These are phyloP conservation scores for Pyricularia sp. DNA, from an alignment of 2,329 filamentous ascomycete species.

Conservation along the genomic window DNA sequence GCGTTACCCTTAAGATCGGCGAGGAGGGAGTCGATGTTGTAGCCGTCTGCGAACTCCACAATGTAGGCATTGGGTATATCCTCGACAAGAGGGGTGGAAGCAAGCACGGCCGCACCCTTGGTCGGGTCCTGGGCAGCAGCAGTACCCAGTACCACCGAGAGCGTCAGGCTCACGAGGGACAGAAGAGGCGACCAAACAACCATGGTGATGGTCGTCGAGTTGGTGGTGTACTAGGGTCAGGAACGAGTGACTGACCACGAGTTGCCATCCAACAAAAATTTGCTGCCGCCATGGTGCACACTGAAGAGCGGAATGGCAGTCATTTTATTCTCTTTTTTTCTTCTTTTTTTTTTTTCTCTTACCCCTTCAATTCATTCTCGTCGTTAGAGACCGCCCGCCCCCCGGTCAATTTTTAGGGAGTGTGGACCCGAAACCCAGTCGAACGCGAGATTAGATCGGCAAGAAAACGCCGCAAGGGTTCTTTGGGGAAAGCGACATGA, in stretches of 20 bases:
- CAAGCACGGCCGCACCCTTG: background rate
- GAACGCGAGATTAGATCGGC: background rate
- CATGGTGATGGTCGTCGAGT: background rate
- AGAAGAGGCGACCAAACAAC: conserved; percentile 1
- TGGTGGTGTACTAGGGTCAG: background rate
- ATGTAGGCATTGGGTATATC: conserved; percentile 7
- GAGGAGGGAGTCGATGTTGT: conserved; percentile 5
- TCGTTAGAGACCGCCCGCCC: background rate
- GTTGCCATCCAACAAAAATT: background rate
- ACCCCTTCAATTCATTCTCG: background rate
- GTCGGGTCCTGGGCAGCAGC: background rate
- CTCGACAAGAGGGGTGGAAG: background rate
- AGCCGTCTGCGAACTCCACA: conserved; percentile 12
- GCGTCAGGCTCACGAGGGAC: conserved; percentile 1
- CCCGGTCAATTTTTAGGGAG: background rate
- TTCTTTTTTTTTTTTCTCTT: background rate
- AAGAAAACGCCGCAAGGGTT: background rate
- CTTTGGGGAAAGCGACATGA: background rate
- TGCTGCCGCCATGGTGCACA: background rate
- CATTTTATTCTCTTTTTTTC: background rate
- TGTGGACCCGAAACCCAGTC: background rate
- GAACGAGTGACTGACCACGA: background rate
- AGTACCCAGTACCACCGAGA: background rate
- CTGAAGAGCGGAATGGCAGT: background rate
- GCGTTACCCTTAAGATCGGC: background rate